A percentile compares a stretch with the other conserved stretches of the same genome.
phyloP scores from a whole-genome alignment of 2,329 filamentous ascomycete genomes.

The Trichoderma citrinoviride region DNA sequence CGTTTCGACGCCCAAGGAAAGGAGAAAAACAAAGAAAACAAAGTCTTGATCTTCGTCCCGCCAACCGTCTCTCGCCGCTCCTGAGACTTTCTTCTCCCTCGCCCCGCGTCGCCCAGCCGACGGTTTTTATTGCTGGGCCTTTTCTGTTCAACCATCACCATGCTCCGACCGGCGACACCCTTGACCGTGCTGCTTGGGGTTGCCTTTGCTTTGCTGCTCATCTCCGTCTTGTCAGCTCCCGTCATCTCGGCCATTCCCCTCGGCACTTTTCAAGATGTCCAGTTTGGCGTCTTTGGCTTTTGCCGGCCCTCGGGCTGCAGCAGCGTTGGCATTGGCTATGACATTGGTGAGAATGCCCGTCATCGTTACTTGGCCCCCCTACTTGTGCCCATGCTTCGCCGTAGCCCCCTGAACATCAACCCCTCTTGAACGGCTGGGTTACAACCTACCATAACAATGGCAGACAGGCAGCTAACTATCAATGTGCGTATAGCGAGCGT shows the following conservation, averaged over 20 bases:
- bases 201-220: slow-evolving; percentile 79
- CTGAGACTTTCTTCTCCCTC: not conserved
- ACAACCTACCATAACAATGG: not conserved
- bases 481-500: slow-evolving; percentile 25
- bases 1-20: not conserved
- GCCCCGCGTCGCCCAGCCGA: slow-evolving; percentile 22
- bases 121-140: slow-evolving; percentile 18
- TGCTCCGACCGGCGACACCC: slow-evolving; percentile 90
- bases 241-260: slow-evolving; percentile 83
- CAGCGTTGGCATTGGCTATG: slow-evolving; percentile 78
- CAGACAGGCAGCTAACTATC: not conserved
- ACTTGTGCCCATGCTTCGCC: not conserved
- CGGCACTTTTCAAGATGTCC: slow-evolving; percentile 70
- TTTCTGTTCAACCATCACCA: slow-evolving; percentile 46
- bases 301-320: slow-evolving; percentile 69
- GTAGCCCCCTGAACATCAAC: not conserved
- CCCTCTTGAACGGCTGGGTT: not conserved
- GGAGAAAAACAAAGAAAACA: no score
- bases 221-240: slow-evolving; percentile 88
- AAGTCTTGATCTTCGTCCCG: no score
- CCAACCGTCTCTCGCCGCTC: not conserved
- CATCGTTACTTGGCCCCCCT: not conserved
- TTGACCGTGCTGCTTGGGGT: slow-evolving; percentile 79
- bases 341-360: slow-evolving; percentile 56
- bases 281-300: slow-evolving; percentile 91